Evolutionary conservation across 2,329 filamentous ascomycete genomes (phyloP).

Genomic region (Beauveria asiatica): DNA sequence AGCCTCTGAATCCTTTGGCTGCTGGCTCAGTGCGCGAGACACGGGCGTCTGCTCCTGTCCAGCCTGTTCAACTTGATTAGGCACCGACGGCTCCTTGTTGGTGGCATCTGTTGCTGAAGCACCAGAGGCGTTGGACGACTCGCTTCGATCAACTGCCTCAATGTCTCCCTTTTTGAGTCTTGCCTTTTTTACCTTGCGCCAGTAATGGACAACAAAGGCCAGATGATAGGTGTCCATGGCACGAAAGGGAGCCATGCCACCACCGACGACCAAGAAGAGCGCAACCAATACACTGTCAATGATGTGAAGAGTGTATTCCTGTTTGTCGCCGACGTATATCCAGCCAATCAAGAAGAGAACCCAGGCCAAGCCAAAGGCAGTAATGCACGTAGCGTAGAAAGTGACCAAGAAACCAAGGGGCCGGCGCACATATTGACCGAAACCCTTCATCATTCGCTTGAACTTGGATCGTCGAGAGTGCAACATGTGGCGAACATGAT

Average conservation of each 20-base stretch:
- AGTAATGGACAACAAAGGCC: constrained; percentile 68
- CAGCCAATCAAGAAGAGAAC: constrained; percentile 86
- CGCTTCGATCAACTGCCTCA: constrained; percentile 15
- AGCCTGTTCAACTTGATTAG: background rate
- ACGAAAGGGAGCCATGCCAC: constrained; percentile 66
- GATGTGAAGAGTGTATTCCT: constrained; percentile 60
- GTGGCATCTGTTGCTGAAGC: background rate
- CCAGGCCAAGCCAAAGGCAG: constrained; percentile 78
- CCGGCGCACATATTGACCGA: constrained; percentile 67
- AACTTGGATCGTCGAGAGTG: constrained; percentile 74
- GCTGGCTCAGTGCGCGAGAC: background rate
- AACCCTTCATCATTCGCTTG: constrained; percentile 71
- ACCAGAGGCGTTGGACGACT: constrained; percentile 9
- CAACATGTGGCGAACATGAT: constrained; percentile 80
- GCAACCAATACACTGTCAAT: constrained; percentile 65
- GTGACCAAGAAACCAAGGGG: constrained; percentile 79
- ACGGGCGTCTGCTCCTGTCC: background rate
- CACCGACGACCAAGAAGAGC: constrained; percentile 62
- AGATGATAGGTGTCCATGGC: constrained; percentile 81
- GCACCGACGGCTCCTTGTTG: background rate
- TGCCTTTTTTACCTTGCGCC: constrained; percentile 28
- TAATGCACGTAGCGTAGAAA: constrained; percentile 74
- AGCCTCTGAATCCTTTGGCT: background rate
- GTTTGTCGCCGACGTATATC: constrained; percentile 70
- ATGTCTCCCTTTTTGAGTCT: constrained; percentile 40